Evolutionary conservation across 1,284 basidiomycete species (phyloP), one percentile per base, ranked within the genome.

Genomic region (Sanghuangporus weigelae): DNA sequence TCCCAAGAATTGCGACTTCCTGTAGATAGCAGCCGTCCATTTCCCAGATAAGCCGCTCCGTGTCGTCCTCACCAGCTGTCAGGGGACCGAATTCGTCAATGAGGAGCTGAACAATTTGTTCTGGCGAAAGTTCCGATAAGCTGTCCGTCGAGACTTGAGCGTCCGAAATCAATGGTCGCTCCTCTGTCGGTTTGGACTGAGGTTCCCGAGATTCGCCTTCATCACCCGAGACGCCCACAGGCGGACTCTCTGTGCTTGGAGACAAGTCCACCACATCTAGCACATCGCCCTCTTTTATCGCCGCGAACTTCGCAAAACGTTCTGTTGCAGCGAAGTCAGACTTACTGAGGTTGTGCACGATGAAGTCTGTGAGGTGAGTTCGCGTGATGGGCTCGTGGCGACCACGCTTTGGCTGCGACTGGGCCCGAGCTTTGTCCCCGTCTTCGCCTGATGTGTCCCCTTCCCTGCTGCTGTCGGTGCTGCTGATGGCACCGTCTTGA

Each of bases 11-110:
- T 59, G 81, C 74, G 23, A 84, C 79, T 58, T 82, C 81, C 59
- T 77, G 73, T 48, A 82, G 74, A 51, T 84, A 71, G 31, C 76
- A 77, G 0, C 78, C 85, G 68, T 86, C 84, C 4, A 77, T 74
- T 69, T 87, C 84, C 1, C 82, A 72, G 4, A 89, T 64, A 8
- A 88, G 72, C 39, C 75, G 75, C 68, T 86, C 84, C 51, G 81
- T 77, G 58, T 83, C 80, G 12, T 75, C 77, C 3, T 74, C 73
- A 1, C 71, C 69, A 1, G 76, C 73, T 11, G 60, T 61, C 7
- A 84, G 73, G 2, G 78, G 67, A 0, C 79, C 81, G 63, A 85
- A 83, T 68, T 86, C 82, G 57, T 78, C 73, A 39, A 79, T 48
- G 82, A 84, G 19, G 81, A 89, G 62, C 79, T 89, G 62, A 84